Conservation (phyloP, 2,329 filamentous ascomycete genomes). For the Phyllosticta ampelicida region DNA sequence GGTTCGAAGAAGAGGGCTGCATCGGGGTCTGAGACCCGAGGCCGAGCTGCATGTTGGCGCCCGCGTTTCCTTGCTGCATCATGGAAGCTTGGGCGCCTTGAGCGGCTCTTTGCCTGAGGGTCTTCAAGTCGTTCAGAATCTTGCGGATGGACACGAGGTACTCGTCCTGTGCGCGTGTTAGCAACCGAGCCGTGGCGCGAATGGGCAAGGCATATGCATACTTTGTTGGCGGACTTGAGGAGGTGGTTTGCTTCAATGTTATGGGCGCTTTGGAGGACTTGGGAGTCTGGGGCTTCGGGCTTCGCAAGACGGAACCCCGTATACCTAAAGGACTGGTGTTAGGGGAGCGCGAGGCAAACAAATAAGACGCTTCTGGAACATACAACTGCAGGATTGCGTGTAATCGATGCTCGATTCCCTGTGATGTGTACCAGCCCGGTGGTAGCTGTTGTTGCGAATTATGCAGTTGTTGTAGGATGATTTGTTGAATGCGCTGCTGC, state of each 20-base stretch:
- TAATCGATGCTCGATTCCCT: background rate
- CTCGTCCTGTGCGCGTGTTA: background rate
- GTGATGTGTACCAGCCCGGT: background rate
- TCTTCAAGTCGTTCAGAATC: background rate
- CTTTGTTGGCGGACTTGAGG: background rate
- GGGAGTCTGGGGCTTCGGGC: background rate
- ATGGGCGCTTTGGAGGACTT: background rate
- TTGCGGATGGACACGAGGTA: background rate
- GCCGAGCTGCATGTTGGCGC: constrained; percentile 15
- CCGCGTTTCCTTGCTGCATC: constrained; percentile 6
- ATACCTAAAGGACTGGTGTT: constrained; percentile 1
- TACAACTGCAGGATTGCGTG: constrained; percentile 7
- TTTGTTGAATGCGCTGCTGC: constrained; percentile 1
- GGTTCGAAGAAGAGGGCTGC: constrained; percentile 26
- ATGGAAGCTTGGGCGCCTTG: constrained; percentile 3
- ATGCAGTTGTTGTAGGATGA: constrained; percentile 3
- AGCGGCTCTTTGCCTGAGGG: constrained; percentile 2
- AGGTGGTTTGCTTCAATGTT: background rate
- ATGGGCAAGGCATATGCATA: background rate
- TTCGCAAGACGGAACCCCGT: constrained; percentile 3
- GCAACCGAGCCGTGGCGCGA: background rate
- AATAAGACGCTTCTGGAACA: background rate
- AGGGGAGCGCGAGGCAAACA: background rate
- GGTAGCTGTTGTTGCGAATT: background rate
- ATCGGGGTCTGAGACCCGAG: constrained; percentile 27